Percentiles rank a stretch among this genome's conserved stretches.
Conservation (phyloP, 148 eudicot species). For the Cornus suecica region DNA sequence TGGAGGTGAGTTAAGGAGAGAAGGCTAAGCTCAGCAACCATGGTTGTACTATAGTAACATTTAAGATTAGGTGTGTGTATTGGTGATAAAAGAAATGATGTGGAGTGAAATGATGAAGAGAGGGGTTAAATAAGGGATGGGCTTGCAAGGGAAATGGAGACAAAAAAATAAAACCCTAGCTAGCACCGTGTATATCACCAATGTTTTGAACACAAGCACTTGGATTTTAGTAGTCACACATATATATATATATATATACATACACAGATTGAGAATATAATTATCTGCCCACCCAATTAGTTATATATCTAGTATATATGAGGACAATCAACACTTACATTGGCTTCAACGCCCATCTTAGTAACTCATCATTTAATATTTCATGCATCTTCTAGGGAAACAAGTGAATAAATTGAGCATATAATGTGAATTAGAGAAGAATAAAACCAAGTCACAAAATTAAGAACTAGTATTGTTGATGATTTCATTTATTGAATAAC, state of each 20-base stretch:
- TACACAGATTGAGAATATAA: neutral
- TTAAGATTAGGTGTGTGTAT: neutral
- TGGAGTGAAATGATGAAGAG: neutral
- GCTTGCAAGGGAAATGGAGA: constrained; percentile 17
- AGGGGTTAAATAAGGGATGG: constrained; percentile 28
- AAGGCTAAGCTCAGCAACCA: constrained; percentile 24
- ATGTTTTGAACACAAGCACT: constrained; percentile 8
- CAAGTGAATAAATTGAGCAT: too few species aligned
- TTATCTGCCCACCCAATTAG: neutral
- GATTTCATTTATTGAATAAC: neutral
- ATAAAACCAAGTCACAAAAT: neutral
- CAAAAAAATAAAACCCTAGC: constrained; percentile 2
- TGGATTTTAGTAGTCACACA: constrained; percentile 15
- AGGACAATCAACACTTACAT: neutral
- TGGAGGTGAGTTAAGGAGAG: constrained; percentile 20
- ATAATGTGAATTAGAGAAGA: too few species aligned
- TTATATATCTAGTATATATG: neutral
- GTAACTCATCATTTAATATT: neutral
- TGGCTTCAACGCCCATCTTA: constrained; percentile 10
- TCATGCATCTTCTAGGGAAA: neutral
- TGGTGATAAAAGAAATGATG: constrained; percentile 8
- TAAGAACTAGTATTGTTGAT: neutral
- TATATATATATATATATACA: neutral
- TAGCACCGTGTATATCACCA: constrained; percentile 17
- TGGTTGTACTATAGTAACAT: neutral